Evolutionary conservation across 2,329 filamentous ascomycete genomes (phyloP).

Genomic region (Dryadomyces quercus-mongolicae): DNA sequence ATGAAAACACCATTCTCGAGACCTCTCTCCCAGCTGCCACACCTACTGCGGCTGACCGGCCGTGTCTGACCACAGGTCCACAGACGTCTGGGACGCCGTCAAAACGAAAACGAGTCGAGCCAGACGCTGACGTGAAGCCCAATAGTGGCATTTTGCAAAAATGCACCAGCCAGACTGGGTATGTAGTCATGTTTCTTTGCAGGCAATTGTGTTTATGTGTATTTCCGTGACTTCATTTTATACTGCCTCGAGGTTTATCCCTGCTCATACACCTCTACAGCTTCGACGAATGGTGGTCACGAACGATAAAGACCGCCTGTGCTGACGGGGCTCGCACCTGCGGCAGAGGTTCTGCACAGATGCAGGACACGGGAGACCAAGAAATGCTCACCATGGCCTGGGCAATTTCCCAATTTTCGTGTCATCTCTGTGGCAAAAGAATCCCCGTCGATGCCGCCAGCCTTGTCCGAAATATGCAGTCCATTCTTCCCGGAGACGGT

Average conservation of each 20-base stretch:
- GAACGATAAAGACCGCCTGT: background rate
- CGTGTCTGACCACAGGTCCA: background rate
- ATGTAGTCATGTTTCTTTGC: background rate
- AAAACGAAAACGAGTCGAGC: background rate
- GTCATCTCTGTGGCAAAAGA: background rate
- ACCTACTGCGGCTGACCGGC: background rate
- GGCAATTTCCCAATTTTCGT: background rate
- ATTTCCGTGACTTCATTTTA: too few species aligned
- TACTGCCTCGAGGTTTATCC: background rate
- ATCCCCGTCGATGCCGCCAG: background rate
- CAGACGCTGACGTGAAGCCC: background rate
- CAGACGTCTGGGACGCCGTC: background rate
- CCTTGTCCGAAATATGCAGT: background rate
- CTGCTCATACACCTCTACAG: background rate
- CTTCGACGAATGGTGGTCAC: conserved; percentile 2
- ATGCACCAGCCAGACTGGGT: background rate
- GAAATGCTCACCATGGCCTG: background rate
- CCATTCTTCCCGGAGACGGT: conserved; percentile 1
- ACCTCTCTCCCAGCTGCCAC: background rate
- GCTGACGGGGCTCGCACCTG: background rate
- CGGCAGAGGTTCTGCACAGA: background rate
- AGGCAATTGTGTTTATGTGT: too few species aligned
- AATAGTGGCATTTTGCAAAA: background rate
- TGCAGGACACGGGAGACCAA: background rate
- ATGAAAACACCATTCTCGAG: background rate